phyloP scores from a whole-genome alignment of 345 rosid species.

The Bruguiera gymnorhiza region DNA sequence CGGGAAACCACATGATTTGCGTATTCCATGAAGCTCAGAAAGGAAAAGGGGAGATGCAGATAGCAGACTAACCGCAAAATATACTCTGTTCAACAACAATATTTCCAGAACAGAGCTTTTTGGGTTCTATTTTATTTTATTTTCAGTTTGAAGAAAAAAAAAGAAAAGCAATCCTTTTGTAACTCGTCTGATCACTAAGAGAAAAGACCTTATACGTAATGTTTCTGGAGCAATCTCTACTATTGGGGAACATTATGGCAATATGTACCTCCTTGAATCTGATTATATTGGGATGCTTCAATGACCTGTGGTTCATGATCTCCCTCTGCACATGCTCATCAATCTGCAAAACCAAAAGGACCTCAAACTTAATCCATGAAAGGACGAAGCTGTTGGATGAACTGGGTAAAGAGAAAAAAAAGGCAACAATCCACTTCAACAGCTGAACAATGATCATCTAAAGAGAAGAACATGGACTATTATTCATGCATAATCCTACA shows the following conservation, averaged over 20 bases:
- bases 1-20: not conserved
- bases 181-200: no score
- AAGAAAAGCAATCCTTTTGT: no score
- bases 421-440: not conserved
- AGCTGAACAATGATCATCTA: no score
- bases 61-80: not conserved
- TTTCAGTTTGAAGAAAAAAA: no score
- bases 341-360: constrained; percentile 11
- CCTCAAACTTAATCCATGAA: not conserved
- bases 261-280: constrained; percentile 25
- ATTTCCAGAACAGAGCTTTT: not conserved
- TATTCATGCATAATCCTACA: no score
- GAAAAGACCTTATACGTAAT: no score
- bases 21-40: not conserved
- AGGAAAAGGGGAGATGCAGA: not conserved
- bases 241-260: not conserved
- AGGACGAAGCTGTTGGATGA: not conserved
- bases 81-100: not conserved
- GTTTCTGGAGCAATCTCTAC: no score
- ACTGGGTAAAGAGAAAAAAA: no score
- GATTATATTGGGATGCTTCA: constrained; percentile 26
- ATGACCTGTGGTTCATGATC: constrained; percentile 27
- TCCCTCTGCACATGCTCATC: constrained; percentile 31
- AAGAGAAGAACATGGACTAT: no score
- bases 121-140: no score